Percentiles rank a stretch among this genome's conserved stretches.
These are phyloP conservation scores for Clonostachys rosea DNA, from an alignment of 2,329 filamentous ascomycete genomes.

Conservation along the genomic window DNA sequence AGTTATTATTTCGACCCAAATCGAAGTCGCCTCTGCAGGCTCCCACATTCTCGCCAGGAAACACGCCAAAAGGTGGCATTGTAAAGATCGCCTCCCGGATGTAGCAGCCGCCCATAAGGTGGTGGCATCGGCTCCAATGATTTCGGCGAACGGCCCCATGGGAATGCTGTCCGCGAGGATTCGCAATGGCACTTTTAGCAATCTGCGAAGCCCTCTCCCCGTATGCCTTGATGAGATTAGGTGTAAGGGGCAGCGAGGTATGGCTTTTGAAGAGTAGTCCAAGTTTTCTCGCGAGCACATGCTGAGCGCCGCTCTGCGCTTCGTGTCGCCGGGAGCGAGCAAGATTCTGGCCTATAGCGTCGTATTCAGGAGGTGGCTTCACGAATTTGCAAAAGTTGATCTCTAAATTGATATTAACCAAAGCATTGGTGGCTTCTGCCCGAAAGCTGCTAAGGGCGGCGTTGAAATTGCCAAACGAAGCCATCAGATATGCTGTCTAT, in stretches of 20 bases:
- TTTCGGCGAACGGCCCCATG: conserved; percentile 10
- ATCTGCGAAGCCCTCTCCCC: conserved; percentile 24
- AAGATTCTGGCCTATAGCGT: too few relatives aligned
- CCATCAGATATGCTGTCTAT: too few relatives aligned
- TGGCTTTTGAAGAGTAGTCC: too few relatives aligned
- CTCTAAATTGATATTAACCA: too few relatives aligned
- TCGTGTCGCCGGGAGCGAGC: too few relatives aligned
- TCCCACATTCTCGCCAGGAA: conserved; percentile 17
- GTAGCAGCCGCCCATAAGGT: conserved; percentile 29
- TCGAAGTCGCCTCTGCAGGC: conserved; percentile 12
- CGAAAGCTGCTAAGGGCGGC: too few relatives aligned
- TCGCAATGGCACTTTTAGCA: not conserved
- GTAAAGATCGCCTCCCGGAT: conserved; percentile 16
- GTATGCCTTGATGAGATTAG: conserved; percentile 24
- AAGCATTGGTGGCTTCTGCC: too few relatives aligned
- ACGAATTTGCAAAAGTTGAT: too few relatives aligned
- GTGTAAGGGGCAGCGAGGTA: conserved; percentile 7
- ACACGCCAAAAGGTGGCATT: conserved; percentile 21
- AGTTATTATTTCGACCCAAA: conserved; percentile 17
- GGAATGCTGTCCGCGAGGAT: not conserved
- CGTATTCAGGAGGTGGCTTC: too few relatives aligned
- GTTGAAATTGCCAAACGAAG: too few relatives aligned
- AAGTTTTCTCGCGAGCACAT: too few relatives aligned
- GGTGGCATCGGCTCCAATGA: conserved; percentile 20
- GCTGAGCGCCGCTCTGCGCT: too few relatives aligned